Evolutionary conservation across 164 flowering plant species (phyloP).

Genomic region (grape (Vitis vinifera)): DNA sequence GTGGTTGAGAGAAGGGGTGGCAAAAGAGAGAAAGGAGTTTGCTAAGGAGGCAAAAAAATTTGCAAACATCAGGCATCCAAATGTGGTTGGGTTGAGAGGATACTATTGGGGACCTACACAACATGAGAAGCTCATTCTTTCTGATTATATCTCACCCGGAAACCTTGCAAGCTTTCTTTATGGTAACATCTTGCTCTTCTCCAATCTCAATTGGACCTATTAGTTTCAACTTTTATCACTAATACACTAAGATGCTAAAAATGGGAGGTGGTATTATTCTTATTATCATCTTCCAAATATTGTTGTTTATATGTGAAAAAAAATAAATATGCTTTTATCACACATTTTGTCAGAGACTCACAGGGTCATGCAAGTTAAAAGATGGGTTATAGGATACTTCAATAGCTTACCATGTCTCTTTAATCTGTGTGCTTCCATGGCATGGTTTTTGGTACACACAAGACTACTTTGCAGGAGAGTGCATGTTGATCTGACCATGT

Average conservation of each 20-base stretch:
- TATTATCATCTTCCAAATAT: not conserved
- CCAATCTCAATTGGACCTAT: not conserved
- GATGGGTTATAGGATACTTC: not conserved
- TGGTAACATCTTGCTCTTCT: constrained; percentile 47
- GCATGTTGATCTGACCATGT: too few relatives aligned
- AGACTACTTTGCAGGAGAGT: not conserved
- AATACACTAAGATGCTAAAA: not conserved
- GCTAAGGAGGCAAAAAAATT: constrained; percentile 93
- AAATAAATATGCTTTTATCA: too few relatives aligned
- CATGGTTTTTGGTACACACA: not conserved
- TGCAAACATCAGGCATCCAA: constrained; percentile 92
- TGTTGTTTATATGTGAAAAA: too few relatives aligned
- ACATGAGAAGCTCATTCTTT: constrained; percentile 96
- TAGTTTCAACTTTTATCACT: not conserved
- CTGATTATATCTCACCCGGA: constrained; percentile 88
- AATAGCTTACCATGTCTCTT: not conserved
- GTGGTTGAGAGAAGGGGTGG: constrained; percentile 98
- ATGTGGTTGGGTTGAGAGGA: constrained; percentile 90
- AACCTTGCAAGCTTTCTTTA: constrained; percentile 93
- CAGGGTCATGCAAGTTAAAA: too few relatives aligned
- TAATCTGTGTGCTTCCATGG: not conserved
- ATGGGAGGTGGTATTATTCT: not conserved
- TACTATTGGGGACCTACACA: constrained; percentile 99
- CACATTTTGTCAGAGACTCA: too few relatives aligned
- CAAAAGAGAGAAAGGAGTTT: constrained; percentile 90